These are phyloP conservation scores for Salix viminalis DNA, from an alignment of 345 rosid species.

Conservation along the genomic window DNA sequence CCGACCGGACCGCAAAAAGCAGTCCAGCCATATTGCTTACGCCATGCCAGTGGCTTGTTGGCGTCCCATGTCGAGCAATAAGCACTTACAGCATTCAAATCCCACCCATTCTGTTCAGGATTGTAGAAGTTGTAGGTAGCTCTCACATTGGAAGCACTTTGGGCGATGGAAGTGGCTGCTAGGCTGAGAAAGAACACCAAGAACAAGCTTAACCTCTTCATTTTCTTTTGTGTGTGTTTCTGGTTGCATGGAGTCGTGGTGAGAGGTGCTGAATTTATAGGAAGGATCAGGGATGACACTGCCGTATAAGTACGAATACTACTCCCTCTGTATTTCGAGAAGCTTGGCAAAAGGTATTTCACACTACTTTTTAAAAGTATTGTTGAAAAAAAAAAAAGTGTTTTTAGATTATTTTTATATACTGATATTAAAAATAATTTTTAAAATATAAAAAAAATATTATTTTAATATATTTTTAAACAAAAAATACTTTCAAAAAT, in stretches of 20 bases:
- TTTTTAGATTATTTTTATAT: too few species aligned
- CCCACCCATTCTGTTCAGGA: conserved; percentile 45
- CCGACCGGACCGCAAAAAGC: conserved; percentile 36
- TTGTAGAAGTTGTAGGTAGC: conserved; percentile 58
- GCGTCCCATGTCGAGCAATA: conserved; percentile 74
- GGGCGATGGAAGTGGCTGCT: neutral
- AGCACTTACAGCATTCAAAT: conserved; percentile 45
- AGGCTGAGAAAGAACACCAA: neutral
- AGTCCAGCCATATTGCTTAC: conserved; percentile 58
- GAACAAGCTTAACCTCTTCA: neutral
- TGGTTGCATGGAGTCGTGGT: neutral
- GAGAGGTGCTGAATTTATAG: too few species aligned
- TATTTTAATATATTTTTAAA: too few species aligned
- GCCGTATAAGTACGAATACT: neutral
- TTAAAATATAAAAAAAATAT: too few species aligned
- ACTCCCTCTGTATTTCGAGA: neutral
- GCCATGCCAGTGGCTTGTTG: conserved; percentile 50
- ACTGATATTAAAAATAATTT: too few species aligned
- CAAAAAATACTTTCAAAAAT: too few species aligned
- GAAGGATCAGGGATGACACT: neutral
- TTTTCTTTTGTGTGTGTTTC: neutral
- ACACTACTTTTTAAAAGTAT: too few species aligned
- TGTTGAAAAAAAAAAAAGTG: too few species aligned
- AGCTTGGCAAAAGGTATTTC: neutral
- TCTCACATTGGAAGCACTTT: conserved; percentile 42